phyloP scores from a whole-genome alignment of 2,329 filamentous ascomycete species.

The Claviceps monticola region DNA sequence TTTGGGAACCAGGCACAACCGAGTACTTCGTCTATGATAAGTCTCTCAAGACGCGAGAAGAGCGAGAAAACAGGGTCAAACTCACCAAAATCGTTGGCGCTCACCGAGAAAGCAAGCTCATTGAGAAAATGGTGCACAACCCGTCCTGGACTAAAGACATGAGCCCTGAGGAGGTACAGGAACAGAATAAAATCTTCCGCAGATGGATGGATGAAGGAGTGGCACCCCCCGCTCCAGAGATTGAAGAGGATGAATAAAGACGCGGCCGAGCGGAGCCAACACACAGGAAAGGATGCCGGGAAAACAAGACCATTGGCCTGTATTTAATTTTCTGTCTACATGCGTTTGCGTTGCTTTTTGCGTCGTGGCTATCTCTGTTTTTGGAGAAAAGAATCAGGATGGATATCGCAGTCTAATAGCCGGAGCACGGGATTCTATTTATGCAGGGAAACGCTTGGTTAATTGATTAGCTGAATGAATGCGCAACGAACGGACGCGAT shows the following conservation, averaged over 20 bases:
- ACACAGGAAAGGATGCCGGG: not conserved
- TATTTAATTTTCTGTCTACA: not conserved
- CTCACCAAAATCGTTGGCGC: conserved; percentile 40
- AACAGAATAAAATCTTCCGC: conserved; percentile 53
- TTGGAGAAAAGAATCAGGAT: not conserved
- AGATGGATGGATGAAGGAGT: conserved; percentile 39
- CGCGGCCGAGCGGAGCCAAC: not conserved
- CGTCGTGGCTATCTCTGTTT: not conserved
- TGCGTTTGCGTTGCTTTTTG: not conserved
- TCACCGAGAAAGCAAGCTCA: conserved; percentile 55
- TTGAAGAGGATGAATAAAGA: conserved; percentile 1
- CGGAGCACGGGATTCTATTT: conserved; percentile 4
- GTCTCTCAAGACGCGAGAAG: conserved; percentile 53
- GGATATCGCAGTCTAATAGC: not conserved
- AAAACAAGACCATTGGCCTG: not conserved
- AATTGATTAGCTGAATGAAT: not conserved
- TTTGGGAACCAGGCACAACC: conserved; percentile 56
- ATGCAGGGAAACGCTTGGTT: conserved; percentile 1
- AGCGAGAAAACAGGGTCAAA: conserved; percentile 35
- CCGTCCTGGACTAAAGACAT: conserved; percentile 67
- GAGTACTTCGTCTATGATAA: conserved; percentile 64
- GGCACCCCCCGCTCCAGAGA: conserved; percentile 13
- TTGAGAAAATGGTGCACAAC: conserved; percentile 72
- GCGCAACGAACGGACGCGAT: too few species aligned
- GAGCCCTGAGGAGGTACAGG: conserved; percentile 62